A percentile compares a stretch with the other conserved stretches of the same genome.
These are phyloP conservation scores for Aspergillus bombycis DNA, from an alignment of 2,329 filamentous ascomycete species.

Conservation along the genomic window DNA sequence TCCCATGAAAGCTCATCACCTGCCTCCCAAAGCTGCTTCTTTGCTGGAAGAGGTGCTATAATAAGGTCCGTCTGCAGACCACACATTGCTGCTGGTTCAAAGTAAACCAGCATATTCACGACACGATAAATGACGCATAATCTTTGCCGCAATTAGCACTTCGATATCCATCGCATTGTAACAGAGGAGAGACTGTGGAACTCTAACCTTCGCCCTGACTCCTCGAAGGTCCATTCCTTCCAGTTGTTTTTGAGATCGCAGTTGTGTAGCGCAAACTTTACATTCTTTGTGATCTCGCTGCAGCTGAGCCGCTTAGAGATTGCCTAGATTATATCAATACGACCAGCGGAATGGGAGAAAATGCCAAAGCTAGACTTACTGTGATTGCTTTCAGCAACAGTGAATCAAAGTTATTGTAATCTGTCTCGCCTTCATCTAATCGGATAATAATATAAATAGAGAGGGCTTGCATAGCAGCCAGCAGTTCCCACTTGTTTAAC, in stretches of 20 bases:
- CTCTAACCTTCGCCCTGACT: constrained; percentile 1
- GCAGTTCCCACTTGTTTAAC: constrained; percentile 37
- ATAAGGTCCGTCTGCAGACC: constrained; percentile 38
- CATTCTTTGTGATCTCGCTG: not conserved
- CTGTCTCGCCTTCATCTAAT: constrained; percentile 50
- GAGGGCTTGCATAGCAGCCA: constrained; percentile 50
- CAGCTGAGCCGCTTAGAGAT: not conserved
- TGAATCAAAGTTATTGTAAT: constrained; percentile 47
- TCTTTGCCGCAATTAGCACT: constrained; percentile 25
- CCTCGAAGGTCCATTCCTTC: constrained; percentile 1
- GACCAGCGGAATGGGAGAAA: not conserved
- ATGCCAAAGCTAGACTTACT: not conserved
- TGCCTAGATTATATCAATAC: not conserved
- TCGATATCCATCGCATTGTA: no score
- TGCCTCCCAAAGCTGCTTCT: constrained; percentile 51
- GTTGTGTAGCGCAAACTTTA: no score
- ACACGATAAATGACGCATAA: constrained; percentile 45
- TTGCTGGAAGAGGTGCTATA: constrained; percentile 48
- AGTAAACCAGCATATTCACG: constrained; percentile 49
- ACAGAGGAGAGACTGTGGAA: no score
- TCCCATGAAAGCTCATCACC: constrained; percentile 39
- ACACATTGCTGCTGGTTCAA: constrained; percentile 46
- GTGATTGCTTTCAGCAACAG: constrained; percentile 28
- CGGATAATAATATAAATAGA: constrained; percentile 49
- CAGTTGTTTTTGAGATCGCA: not conserved